A percentile compares a stretch with the other conserved stretches of the same genome.
Evolutionary conservation across 306 rosid genomes (phyloP).

Genomic region (Cicer chorassanicum): DNA sequence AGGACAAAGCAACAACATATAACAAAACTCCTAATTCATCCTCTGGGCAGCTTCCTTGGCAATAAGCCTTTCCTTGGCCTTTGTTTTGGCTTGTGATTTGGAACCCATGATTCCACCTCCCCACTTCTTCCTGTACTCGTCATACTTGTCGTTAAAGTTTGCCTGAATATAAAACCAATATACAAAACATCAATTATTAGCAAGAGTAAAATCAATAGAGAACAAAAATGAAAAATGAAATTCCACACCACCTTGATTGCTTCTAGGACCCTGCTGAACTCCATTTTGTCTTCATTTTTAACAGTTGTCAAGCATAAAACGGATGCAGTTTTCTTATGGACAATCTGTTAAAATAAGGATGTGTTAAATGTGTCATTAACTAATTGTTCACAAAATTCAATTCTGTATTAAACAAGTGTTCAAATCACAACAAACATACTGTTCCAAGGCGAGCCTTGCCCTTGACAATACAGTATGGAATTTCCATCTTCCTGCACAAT

Average conservation of each 20-base stretch:
- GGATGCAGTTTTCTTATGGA: slow-evolving; percentile 80
- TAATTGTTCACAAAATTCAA: background rate
- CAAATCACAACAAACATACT: slow-evolving; percentile 41
- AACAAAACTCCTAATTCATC: slow-evolving; percentile 48
- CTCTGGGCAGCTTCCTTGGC: slow-evolving; percentile 91
- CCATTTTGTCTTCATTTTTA: slow-evolving; percentile 82
- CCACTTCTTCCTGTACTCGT: slow-evolving; percentile 82
- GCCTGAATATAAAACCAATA: slow-evolving; percentile 52
- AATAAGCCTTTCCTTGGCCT: slow-evolving; percentile 71
- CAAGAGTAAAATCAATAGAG: background rate
- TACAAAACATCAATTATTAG: background rate
- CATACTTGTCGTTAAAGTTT: slow-evolving; percentile 85
- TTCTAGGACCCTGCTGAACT: slow-evolving; percentile 75
- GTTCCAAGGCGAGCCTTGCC: slow-evolving; percentile 86
- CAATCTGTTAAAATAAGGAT: slow-evolving; percentile 53
- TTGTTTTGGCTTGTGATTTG: slow-evolving; percentile 81
- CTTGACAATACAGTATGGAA: slow-evolving; percentile 87
- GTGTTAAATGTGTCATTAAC: background rate
- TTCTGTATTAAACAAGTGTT: background rate
- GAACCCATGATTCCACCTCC: slow-evolving; percentile 94
- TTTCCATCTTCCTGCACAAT: slow-evolving; percentile 86
- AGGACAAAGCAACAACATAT: slow-evolving; percentile 6
- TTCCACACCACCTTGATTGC: slow-evolving; percentile 66
- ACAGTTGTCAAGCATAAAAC: slow-evolving; percentile 82
- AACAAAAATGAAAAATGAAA: background rate